A percentile compares a stretch with the other conserved stretches of the same genome.
These are phyloP conservation scores for Plasmodium vinckei DNA, from an alignment of 169 alveolate species.

Conservation along the genomic window DNA sequence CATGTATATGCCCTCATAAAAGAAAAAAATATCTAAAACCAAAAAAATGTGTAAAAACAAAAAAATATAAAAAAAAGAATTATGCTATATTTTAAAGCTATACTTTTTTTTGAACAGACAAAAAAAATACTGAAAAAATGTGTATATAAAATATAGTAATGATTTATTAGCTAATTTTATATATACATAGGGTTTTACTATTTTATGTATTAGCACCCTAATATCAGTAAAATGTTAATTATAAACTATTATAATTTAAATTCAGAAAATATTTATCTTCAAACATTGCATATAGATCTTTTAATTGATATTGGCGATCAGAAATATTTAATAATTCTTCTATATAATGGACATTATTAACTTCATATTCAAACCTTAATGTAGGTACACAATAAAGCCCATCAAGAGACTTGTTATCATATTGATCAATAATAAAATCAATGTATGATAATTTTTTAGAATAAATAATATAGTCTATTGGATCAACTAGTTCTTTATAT, in stretches of 20 bases:
- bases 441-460: slow-evolving; percentile 51
- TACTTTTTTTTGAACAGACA: too few relatives aligned
- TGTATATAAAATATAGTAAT: too few relatives aligned
- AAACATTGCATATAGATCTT: slow-evolving; percentile 39
- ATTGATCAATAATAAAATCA: slow-evolving; percentile 43
- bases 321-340: slow-evolving; percentile 17
- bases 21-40: too few relatives aligned
- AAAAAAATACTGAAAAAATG: too few relatives aligned
- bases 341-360: slow-evolving; percentile 29
- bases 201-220: too few relatives aligned
- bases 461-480: slow-evolving; percentile 28
- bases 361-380: slow-evolving; percentile 36
- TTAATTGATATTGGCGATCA: slow-evolving; percentile 15
- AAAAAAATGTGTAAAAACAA: too few relatives aligned
- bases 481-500: slow-evolving; percentile 13
- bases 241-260: slow-evolving; percentile 11
- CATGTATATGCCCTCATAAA: too few relatives aligned
- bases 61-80: too few relatives aligned
- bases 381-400: slow-evolving; percentile 56
- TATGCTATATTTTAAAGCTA: too few relatives aligned
- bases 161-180: too few relatives aligned
- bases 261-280: slow-evolving; percentile 45
- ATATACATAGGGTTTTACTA: too few relatives aligned
- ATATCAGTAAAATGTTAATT: too few relatives aligned
- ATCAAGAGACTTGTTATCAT: slow-evolving; percentile 42